phyloP scores from a whole-genome alignment of 352 stramenopile species.

The Phytophthora quininea region DNA sequence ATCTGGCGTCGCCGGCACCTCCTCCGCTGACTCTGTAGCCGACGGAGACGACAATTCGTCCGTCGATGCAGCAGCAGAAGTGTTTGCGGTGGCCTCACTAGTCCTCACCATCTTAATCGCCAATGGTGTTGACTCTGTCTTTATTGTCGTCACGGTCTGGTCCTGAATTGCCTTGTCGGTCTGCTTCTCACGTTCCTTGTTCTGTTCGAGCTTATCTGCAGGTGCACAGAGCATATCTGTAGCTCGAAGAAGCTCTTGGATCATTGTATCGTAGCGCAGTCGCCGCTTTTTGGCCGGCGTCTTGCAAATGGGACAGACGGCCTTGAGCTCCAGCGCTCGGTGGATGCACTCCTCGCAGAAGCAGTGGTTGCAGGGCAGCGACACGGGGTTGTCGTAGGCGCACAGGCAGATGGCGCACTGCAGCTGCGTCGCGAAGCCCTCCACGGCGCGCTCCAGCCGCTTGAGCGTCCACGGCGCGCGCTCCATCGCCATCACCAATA shows the following conservation, averaged over 20 bases:
- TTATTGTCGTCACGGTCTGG: slow-evolving; percentile 2
- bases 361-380: slow-evolving; percentile 87
- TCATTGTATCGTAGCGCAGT: slow-evolving; percentile 77
- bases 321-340: slow-evolving; percentile 79
- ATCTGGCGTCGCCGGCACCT: slow-evolving; percentile 9
- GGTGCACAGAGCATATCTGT: slow-evolving; percentile 54
- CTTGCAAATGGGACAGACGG: slow-evolving; percentile 86
- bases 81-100: background rate
- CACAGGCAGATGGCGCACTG: slow-evolving; percentile 88
- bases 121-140: slow-evolving; percentile 5
- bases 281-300: slow-evolving; percentile 76
- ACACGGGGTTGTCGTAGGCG: slow-evolving; percentile 68
- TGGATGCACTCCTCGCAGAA: slow-evolving; percentile 91
- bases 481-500: slow-evolving; percentile 13
- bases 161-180: background rate
- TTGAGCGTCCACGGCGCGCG: slow-evolving; percentile 41
- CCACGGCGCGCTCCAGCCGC: slow-evolving; percentile 63
- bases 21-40: slow-evolving; percentile 1
- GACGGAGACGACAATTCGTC: background rate
- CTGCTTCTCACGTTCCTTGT: background rate
- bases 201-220: background rate
- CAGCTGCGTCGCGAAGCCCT: slow-evolving; percentile 73
- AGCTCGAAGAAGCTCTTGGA: slow-evolving; percentile 71
- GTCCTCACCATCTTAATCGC: background rate
- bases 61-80: slow-evolving; percentile 1